Conservation (phyloP, 2,329 filamentous ascomycete genomes). For the Simplicillium aogashimaense region DNA sequence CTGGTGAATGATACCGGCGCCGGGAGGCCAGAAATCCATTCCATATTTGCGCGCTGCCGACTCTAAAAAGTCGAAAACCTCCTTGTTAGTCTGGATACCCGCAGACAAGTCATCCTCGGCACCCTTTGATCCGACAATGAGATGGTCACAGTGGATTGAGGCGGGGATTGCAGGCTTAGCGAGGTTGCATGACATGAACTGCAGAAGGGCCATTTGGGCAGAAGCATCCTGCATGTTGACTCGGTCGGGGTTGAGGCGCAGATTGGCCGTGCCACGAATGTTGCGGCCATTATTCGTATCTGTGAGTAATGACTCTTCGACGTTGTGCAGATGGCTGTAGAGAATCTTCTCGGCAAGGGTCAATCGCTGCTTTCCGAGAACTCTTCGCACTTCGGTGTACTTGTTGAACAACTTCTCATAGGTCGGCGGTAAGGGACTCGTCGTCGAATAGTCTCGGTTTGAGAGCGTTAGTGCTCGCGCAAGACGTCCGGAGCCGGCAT, state of each 20-base stretch:
- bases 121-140: constrained; percentile 92
- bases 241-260: constrained; percentile 94
- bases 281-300: constrained; percentile 75
- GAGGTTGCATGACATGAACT: constrained; percentile 96
- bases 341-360: constrained; percentile 97
- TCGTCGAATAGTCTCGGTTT: constrained; percentile 26
- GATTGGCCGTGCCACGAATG: constrained; percentile 79
- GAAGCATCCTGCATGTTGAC: constrained; percentile 99
- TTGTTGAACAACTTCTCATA: constrained; percentile 75
- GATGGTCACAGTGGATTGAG: constrained; percentile 97
- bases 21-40: constrained; percentile 92
- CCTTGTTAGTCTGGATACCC: constrained; percentile 85
- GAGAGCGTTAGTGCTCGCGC: constrained; percentile 13
- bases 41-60: constrained; percentile 85
- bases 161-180: constrained; percentile 85
- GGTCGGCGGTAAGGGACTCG: constrained; percentile 48
- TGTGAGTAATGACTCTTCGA: constrained; percentile 76
- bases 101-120: constrained; percentile 76
- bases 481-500: constrained; percentile 17
- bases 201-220: constrained; percentile 93
- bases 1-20: constrained; percentile 94
- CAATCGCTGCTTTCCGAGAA: constrained; percentile 58
- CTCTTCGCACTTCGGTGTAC: constrained; percentile 62
- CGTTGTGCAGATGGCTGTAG: constrained; percentile 86
- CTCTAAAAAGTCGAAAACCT: constrained; percentile 96